These are phyloP conservation scores for Mucuna pruriens DNA, from an alignment of 306 rosid genomes.

Conservation along the genomic window DNA sequence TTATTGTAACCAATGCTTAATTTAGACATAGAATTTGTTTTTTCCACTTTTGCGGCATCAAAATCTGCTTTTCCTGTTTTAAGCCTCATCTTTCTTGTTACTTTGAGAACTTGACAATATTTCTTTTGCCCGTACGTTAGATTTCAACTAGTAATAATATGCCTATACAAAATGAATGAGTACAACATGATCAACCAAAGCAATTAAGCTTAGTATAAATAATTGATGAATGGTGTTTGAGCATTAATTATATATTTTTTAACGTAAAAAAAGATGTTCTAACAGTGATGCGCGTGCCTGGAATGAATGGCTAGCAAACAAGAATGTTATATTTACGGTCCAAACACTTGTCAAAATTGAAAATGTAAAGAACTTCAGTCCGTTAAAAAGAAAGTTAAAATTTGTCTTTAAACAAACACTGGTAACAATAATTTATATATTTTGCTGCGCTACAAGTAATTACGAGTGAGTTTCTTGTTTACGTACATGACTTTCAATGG, in stretches of 20 bases:
- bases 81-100: neutral
- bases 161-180: no score
- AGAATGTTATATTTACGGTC: neutral
- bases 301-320: neutral
- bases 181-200: no score
- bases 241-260: neutral
- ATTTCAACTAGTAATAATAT: neutral
- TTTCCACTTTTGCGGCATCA: neutral
- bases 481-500: neutral
- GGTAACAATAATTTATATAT: neutral
- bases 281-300: neutral
- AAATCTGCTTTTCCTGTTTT: neutral
- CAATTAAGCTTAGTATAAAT: neutral
- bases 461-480: conserved; percentile 38
- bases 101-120: neutral
- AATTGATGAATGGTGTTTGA: neutral
- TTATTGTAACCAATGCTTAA: neutral
- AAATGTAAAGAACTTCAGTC: neutral
- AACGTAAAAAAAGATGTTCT: neutral
- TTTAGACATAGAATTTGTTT: neutral
- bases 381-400: neutral
- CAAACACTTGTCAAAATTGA: neutral
- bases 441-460: neutral
- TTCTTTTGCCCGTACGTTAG: neutral
- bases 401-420: neutral